Percentiles rank a stretch among this genome's conserved stretches.
phyloP scores from a whole-genome alignment of 495 filamentous ascomycete species.

The Aspergillus panamensis region DNA sequence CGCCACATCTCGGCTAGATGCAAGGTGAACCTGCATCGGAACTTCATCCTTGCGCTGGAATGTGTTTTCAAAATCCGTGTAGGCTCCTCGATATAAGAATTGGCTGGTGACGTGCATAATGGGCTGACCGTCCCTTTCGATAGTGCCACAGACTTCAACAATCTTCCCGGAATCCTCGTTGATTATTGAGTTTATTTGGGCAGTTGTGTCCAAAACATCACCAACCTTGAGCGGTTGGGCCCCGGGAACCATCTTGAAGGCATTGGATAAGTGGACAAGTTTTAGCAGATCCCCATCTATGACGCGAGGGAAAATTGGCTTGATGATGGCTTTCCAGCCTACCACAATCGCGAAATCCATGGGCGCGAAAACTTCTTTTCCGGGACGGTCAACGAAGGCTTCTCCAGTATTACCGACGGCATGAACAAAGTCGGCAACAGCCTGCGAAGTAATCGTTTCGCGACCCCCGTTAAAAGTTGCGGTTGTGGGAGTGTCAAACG shows the following conservation, averaged over 20 bases:
- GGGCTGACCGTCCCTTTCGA: conserved; percentile 76
- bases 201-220: conserved; percentile 87
- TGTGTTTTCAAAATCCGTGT: conserved; percentile 93
- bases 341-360: conserved; percentile 99
- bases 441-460: conserved; percentile 79
- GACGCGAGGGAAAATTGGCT: conserved; percentile 92
- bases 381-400: conserved; percentile 95
- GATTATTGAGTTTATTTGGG: conserved; percentile 95
- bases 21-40: conserved; percentile 89
- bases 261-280: conserved; percentile 92
- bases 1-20: conserved; percentile 82
- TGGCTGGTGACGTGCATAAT: conserved; percentile 99
- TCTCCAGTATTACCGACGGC: conserved; percentile 97
- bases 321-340: conserved; percentile 98
- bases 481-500: conserved; percentile 79
- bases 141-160: conserved; percentile 97
- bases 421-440: conserved; percentile 96
- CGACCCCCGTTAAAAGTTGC: conserved; percentile 85
- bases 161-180: conserved; percentile 99
- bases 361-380: conserved; percentile 89
- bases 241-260: conserved; percentile 96
- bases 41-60: conserved; percentile 97
- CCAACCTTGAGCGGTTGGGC: conserved; percentile 92
- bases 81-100: conserved; percentile 91
- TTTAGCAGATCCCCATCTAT: conserved; percentile 95